Conservation (phyloP, 2,329 filamentous ascomycete genomes). For the Phialophora expanda region DNA sequence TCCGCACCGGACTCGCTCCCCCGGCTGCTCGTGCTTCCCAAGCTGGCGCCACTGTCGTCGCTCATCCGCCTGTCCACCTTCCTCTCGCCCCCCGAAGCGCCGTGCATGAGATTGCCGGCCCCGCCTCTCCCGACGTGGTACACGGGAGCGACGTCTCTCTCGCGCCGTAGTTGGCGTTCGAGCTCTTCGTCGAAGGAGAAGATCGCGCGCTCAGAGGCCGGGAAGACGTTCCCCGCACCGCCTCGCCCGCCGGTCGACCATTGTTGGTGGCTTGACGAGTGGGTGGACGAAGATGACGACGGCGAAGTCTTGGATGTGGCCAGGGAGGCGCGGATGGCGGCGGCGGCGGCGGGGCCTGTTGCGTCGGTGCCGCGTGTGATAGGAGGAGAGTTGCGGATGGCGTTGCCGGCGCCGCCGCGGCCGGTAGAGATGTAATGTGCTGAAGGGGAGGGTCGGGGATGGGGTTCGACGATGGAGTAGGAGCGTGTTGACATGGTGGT, state of each 20-base stretch:
- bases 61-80: slow-evolving; percentile 15
- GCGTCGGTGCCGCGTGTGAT: slow-evolving; percentile 55
- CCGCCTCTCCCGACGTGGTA: slow-evolving; percentile 69
- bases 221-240: slow-evolving; percentile 62
- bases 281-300: not conserved
- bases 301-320: slow-evolving; percentile 28
- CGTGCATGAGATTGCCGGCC: slow-evolving; percentile 56
- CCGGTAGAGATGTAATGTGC: slow-evolving; percentile 59
- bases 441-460: slow-evolving; percentile 57
- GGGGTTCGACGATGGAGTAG: slow-evolving; percentile 66
- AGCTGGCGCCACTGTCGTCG: slow-evolving; percentile 23
- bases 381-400: slow-evolving; percentile 58
- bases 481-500: slow-evolving; percentile 38
- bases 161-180: slow-evolving; percentile 60
- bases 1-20: slow-evolving; percentile 38
- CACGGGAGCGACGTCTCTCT: slow-evolving; percentile 61
- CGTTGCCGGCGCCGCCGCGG: slow-evolving; percentile 69
- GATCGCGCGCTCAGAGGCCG: slow-evolving; percentile 59
- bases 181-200: slow-evolving; percentile 72
- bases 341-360: slow-evolving; percentile 49
- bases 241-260: slow-evolving; percentile 58
- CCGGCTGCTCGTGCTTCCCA: slow-evolving; percentile 15
- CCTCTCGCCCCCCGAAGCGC: not conserved
- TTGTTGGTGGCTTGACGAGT: slow-evolving; percentile 48
- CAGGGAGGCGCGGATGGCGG: slow-evolving; percentile 56